Conservation (phyloP, 371 early-diverging fungal genomes). For the Mucor piriformis region DNA sequence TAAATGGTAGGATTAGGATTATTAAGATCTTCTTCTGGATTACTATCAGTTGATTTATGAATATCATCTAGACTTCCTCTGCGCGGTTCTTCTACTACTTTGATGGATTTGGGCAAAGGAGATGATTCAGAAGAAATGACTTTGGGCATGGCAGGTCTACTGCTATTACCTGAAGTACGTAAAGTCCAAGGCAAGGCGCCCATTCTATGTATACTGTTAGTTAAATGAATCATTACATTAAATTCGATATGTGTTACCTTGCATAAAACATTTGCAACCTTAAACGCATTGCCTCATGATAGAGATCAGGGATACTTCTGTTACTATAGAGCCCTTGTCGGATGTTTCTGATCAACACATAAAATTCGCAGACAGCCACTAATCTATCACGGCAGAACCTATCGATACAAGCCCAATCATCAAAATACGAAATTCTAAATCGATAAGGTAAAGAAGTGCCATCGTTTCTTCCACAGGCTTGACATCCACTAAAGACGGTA, state of each 20-base stretch:
- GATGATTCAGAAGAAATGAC: constrained; percentile 25
- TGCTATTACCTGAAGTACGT: constrained; percentile 16
- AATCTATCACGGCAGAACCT: constrained; percentile 87
- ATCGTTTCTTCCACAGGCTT: constrained; percentile 82
- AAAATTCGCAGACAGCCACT: constrained; percentile 92
- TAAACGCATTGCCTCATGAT: constrained; percentile 78
- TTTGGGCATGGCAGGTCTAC: constrained; percentile 14
- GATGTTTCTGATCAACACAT: constrained; percentile 87
- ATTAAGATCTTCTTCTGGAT: too few relatives aligned
- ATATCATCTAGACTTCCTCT: constrained; percentile 26
- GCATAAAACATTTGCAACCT: constrained; percentile 93
- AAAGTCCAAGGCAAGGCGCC: constrained; percentile 52
- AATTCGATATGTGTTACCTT: too few relatives aligned
- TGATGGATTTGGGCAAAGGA: constrained; percentile 28
- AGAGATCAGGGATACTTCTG: constrained; percentile 76
- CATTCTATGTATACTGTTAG: too few relatives aligned
- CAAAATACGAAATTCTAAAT: constrained; percentile 76
- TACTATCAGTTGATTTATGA: constrained; percentile 1
- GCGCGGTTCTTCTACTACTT: constrained; percentile 15
- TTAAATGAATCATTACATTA: too few relatives aligned
- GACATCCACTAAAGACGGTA: constrained; percentile 73
- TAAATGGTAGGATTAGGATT: background rate
- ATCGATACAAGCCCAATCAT: constrained; percentile 91
- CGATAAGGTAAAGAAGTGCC: constrained; percentile 68
- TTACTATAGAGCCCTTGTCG: constrained; percentile 83